Base-by-base conservation (phyloP, 2,329 filamentous ascomycete genomes). In the Fragosphaeria purpurea region DNA sequence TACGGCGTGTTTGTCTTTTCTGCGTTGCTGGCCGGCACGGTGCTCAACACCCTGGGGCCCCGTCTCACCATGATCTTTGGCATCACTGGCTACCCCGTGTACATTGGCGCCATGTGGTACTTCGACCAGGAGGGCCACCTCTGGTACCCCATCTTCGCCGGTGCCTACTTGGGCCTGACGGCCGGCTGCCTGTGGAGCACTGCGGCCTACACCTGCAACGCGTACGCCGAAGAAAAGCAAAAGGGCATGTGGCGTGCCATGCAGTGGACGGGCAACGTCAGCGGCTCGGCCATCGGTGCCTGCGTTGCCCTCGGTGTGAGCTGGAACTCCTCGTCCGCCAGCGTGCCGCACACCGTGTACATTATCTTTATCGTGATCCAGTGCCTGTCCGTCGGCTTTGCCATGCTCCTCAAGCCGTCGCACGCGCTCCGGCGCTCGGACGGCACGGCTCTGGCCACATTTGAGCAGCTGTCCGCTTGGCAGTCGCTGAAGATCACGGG, bases 141-240 rank as follows among this genome's bases (percentile, higher is more conserved):
- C 5, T 59, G 53, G 22, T 62, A 56, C 47, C 61, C 61, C 3
- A 55, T 59, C 30, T 57, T 56, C 11, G 55, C 59, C 1, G 57
- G 60, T 6, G 55, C 60, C 4, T 55, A 44, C 43, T 61, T 65
- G 34, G 63, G 63, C n/a, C 57, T 64, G 32, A 57, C 55, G 7
- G 59, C 62, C 2, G 60, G 62, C 9, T 53, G 63, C 40, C 55
- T 65, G 9, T 65, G 63, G 52, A 57, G 64, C 22, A 61, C 59
- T 1, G 60, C 58, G 32, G 63, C 63, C 1, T 65, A 62, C 34
- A 62, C 65, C 45, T 56, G 60, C 11, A 60, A 58, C 31, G 59
- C 63, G 0, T 66, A 66, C 42, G 58, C 64, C 4, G 64, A 66
- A 41, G 64, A 66, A 47, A 51, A 57, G 9, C 61, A 66, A 30